Evolutionary conservation across 2,329 filamentous ascomycete genomes (phyloP), one percentile per base, ranked within the genome.

Genomic region (Fusarium incarnatum): DNA sequence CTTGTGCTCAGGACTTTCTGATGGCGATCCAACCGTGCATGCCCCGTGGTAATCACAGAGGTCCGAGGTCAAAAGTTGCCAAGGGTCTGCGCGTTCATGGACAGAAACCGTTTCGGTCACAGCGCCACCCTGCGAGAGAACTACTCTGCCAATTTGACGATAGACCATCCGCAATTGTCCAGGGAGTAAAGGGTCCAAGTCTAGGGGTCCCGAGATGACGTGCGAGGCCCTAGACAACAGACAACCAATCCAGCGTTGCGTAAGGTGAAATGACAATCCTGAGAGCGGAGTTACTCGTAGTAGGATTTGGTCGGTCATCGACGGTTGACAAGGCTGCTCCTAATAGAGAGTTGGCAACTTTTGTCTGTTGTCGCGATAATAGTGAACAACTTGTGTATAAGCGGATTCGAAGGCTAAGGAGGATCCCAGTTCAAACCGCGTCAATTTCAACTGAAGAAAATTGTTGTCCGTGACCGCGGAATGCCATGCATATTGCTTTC

Each of bases 401-500:
- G 46, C n/a, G 15, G 32, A 59, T 6, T 20, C 13, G 23, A 52
- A 23, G 55, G 13, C 42, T 20, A 48, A 23, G 44, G 8, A 20
- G 30, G 22, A 50, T 45, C 22, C 23, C n/a, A 34, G 44, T 52
- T 28, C 44, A 54, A n/a, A 42, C 37, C 50, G 28, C 27, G 23
- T 40, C 23, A 15, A 22, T 10, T 6, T 42, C 37, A 30, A 27
- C 27, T 37, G n/a, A 20, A 27, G 23, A 50, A 55, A 62, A 20
- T 53, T 58, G 37, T 41, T 46, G 27, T 22, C 30, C 48, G 34
- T 27, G 20, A 44, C 30, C 40, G n/a, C 22, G 68, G 71, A 73
- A 75, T 73, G 66, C 28, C 64, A 32, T 40, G 49, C 23, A 46
- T 47, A 61, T 63, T 58, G 58, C 55, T 49, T 44, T 28, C 27